A percentile compares a stretch with the other conserved stretches of the same genome.
These are phyloP conservation scores for Tardiomyces depauwii DNA, from an alignment of 1,139 yeast genomes.

Conservation along the genomic window DNA sequence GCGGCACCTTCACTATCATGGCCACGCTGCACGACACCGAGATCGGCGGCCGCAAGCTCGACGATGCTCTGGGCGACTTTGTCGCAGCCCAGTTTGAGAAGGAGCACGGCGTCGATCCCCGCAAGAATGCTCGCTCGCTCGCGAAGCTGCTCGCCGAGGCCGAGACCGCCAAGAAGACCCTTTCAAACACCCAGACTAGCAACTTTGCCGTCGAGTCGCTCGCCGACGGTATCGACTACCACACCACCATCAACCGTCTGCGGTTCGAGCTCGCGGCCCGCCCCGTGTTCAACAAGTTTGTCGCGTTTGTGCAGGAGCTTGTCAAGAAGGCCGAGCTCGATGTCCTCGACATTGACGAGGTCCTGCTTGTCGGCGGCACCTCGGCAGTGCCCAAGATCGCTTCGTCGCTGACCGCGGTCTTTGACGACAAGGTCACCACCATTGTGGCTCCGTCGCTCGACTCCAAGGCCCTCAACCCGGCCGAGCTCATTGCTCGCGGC, in stretches of 20 bases:
- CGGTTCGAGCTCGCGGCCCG: slow-evolving; percentile 86
- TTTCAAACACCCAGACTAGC: slow-evolving; percentile 81
- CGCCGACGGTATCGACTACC: slow-evolving; percentile 90
- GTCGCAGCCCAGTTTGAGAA: slow-evolving; percentile 92
- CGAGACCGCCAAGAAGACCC: slow-evolving; percentile 78
- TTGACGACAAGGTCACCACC: slow-evolving; percentile 65
- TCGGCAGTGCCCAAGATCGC: slow-evolving; percentile 91
- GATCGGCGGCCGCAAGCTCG: slow-evolving; percentile 84
- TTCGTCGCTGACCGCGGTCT: slow-evolving; percentile 54
- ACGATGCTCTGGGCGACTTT: slow-evolving; percentile 66
- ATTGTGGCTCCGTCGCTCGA: slow-evolving; percentile 71
- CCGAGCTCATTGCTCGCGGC: slow-evolving; percentile 87
- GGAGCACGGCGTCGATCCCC: slow-evolving; percentile 74
- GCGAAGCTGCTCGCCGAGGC: slow-evolving; percentile 86
- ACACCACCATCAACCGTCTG: slow-evolving; percentile 85
- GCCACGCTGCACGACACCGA: slow-evolving; percentile 77
- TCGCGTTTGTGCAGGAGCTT: slow-evolving; percentile 61
- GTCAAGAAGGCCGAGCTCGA: slow-evolving; percentile 79
- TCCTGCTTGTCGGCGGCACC: slow-evolving; percentile 87
- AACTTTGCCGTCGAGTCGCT: slow-evolving; percentile 92
- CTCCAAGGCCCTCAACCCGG: slow-evolving; percentile 73
- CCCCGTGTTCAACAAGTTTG: slow-evolving; percentile 63
- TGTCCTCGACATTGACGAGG: slow-evolving; percentile 79
- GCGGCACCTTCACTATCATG: slow-evolving; percentile 82
- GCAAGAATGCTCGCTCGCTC: slow-evolving; percentile 67